Evolutionary conservation across 2,329 filamentous ascomycete genomes (phyloP).

Genomic region (Fusarium drepaniforme): DNA sequence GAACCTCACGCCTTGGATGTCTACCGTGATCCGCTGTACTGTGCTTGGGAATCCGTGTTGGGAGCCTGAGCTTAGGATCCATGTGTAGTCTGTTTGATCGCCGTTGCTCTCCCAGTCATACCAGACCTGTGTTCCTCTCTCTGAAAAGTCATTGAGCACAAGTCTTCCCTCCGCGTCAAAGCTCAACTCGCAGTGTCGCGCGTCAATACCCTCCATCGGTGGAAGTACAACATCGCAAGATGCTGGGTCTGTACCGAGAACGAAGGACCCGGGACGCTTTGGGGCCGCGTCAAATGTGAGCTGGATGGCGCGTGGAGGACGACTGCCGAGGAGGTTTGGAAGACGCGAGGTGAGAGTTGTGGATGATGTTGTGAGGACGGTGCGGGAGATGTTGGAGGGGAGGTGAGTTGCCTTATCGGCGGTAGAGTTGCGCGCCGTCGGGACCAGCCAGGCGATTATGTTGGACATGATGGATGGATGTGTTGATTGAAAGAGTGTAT

Average conservation of each 20-base stretch:
- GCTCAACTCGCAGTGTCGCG: conserved; percentile 53
- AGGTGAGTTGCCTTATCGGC: conserved; percentile 50
- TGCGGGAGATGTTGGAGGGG: conserved; percentile 47
- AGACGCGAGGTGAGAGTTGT: conserved; percentile 46
- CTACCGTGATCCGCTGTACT: conserved; percentile 51
- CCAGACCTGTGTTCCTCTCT: conserved; percentile 55
- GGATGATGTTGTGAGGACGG: conserved; percentile 42
- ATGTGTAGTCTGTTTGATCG: conserved; percentile 51
- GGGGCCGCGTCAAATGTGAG: conserved; percentile 51
- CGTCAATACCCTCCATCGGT: conserved; percentile 47
- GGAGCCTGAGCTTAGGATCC: conserved; percentile 51
- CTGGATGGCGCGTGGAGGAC: conserved; percentile 48
- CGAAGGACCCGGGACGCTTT: conserved; percentile 51
- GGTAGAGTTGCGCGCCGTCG: conserved; percentile 48
- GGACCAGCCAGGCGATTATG: conserved; percentile 56
- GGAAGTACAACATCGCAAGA: conserved; percentile 55
- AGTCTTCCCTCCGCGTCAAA: conserved; percentile 55
- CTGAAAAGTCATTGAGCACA: conserved; percentile 54
- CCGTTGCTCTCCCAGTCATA: conserved; percentile 56
- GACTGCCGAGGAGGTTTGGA: conserved; percentile 40
- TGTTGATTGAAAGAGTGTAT: conserved; percentile 1
- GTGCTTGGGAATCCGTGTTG: conserved; percentile 50
- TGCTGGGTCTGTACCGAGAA: conserved; percentile 53
- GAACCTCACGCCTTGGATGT: conserved; percentile 55
- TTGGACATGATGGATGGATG: conserved; percentile 37